Evolutionary conservation across 129 eudicot species (phyloP), one percentile per base, ranked within the genome.

Genomic region (Dittrichia graveolens): DNA sequence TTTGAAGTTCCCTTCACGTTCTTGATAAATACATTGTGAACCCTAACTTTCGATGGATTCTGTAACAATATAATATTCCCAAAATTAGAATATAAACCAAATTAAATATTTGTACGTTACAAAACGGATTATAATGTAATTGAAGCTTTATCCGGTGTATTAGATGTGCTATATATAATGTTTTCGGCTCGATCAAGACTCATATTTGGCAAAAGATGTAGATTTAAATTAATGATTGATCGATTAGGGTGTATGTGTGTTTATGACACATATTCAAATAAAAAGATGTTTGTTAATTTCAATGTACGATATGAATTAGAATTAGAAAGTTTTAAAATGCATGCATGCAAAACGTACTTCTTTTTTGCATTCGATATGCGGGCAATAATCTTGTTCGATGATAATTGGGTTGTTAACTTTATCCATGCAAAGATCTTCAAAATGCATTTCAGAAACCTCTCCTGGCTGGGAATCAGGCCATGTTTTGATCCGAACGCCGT

Each of bases 341-440:
- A 34, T 8, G 5, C 18, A 34, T 47, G 44, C 7, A 6, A 14
- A 8, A 18, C 52, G 18, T 83, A 89, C 89, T 37, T 76, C 73
- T 43, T 52, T 43, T 13, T 39, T 46, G 86, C 96, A 89, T 4
- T 65, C 56, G 15, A 18, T 35, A 45, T 57, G 74, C 5, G 96
- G 96, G 76, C 96, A 89, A 59, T 89, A 89, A 14, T 82, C 83
- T 72, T 86, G 96, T 46, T 89, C 96, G 41, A 89, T 64, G 78
- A 67, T 34, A 58, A 80, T 40, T 11, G 96, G 96, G 70, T 79
- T 77, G n/a, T 42, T 15, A 44, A 84, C 90, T 45, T 89, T 78
- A 18, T 81, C 68, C 85, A 89, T 78, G 10, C 5, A 24, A 47
- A 89, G 73, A 73, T 89, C 85, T 48, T 84, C 86, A 60, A 84